Percentiles rank a stretch among this genome's conserved stretches.
These are phyloP conservation scores for Fusarium sp. DNA, from an alignment of 2,329 filamentous ascomycete genomes.

Conservation along the genomic window DNA sequence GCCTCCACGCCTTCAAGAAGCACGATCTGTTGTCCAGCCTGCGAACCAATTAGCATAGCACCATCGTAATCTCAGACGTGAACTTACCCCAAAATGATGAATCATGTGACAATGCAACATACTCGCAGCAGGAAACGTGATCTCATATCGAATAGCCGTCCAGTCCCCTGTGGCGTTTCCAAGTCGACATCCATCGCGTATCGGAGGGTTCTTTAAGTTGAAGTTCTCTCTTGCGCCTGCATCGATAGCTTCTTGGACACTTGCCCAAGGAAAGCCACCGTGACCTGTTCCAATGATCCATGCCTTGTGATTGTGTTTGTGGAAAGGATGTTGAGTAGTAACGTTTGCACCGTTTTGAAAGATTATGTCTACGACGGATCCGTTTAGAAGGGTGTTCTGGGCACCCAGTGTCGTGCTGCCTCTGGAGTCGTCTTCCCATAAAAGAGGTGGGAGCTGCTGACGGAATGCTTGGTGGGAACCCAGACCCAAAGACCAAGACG, in stretches of 20 bases:
- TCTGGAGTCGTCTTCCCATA: neutral
- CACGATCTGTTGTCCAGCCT: neutral
- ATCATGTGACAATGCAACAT: neutral
- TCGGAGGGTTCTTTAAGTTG: neutral
- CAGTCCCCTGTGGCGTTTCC: neutral
- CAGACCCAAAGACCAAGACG: neutral
- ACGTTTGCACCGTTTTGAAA: neutral
- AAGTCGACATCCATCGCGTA: neutral
- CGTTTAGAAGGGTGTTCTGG: neutral
- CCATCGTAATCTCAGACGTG: rapidly evolving
- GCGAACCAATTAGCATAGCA: neutral
- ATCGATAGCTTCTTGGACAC: neutral
- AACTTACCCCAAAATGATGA: neutral
- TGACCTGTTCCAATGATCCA: neutral
- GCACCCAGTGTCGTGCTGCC: neutral
- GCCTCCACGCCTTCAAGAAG: neutral
- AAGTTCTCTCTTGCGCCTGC: neutral
- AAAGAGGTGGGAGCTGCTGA: neutral
- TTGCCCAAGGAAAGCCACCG: neutral
- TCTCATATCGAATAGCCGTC: neutral
- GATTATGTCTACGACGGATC: neutral
- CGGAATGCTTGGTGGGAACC: neutral
- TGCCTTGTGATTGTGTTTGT: neutral
- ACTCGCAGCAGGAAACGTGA: neutral
- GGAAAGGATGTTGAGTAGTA: neutral